Evolutionary conservation across 805 yeast genomes (phyloP).

Genomic region (Candida morakotiae): DNA sequence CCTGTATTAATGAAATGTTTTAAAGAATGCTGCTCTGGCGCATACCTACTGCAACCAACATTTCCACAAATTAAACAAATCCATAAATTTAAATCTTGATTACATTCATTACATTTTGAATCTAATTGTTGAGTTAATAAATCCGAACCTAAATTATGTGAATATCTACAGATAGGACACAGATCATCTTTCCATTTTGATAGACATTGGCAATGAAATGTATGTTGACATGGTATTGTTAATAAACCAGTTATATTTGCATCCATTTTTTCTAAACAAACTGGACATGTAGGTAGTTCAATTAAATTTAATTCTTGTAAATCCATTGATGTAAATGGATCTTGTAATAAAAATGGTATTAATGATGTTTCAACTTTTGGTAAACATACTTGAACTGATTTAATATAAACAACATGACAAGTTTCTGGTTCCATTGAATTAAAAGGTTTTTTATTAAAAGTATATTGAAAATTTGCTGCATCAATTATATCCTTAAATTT

Average conservation of each 20-base stretch:
- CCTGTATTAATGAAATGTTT: constrained; percentile 73
- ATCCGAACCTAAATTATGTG: constrained; percentile 36
- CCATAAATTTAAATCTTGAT: constrained; percentile 66
- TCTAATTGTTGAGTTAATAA: constrained; percentile 9
- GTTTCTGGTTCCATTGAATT: constrained; percentile 86
- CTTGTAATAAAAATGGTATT: constrained; percentile 67
- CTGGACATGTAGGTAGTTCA: constrained; percentile 91
- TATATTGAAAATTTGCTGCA: constrained; percentile 63
- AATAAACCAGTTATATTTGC: constrained; percentile 72
- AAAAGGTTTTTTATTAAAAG: constrained; percentile 69
- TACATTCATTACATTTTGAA: constrained; percentile 51
- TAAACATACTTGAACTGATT: constrained; percentile 45
- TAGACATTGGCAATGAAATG: constrained; percentile 85
- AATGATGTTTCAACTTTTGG: constrained; percentile 17
- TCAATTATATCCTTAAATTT: constrained; percentile 56
- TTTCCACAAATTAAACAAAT: constrained; percentile 87
- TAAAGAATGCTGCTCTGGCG: constrained; percentile 77
- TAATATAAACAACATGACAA: constrained; percentile 74
- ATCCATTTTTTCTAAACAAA: constrained; percentile 86
- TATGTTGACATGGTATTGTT: constrained; percentile 90
- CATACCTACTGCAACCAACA: constrained; percentile 86
- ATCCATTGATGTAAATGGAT: constrained; percentile 56
- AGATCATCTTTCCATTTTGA: constrained; percentile 87
- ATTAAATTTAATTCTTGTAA: constrained; percentile 12
- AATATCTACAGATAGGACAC: constrained; percentile 87